phyloP scores from a whole-genome alignment of 768 basidiomycete genomes.

The Melanogaster broomeanus region DNA sequence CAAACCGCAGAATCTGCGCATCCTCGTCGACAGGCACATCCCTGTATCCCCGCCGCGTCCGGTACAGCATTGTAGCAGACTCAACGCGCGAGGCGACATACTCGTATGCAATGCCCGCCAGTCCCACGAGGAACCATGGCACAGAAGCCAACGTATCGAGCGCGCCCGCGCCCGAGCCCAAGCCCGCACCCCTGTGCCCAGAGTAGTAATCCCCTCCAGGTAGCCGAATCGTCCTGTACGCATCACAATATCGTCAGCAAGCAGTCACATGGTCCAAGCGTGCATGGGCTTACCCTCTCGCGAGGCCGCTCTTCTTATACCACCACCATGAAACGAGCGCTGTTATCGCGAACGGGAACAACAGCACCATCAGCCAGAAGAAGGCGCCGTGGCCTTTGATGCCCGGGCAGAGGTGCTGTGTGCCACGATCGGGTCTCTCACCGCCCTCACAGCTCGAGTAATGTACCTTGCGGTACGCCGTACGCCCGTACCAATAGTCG shows the following conservation, averaged over 20 bases:
- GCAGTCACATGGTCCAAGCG: background rate
- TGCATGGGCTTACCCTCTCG: conserved; percentile 62
- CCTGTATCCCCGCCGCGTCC: conserved; percentile 66
- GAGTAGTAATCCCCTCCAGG: conserved; percentile 52
- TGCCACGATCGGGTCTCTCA: conserved; percentile 73
- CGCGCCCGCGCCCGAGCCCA: conserved; percentile 50
- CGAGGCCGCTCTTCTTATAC: conserved; percentile 69
- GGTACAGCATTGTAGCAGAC: conserved; percentile 37
- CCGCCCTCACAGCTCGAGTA: conserved; percentile 89
- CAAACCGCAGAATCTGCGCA: conserved; percentile 82
- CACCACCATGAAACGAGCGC: conserved; percentile 81
- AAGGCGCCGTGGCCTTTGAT: conserved; percentile 67
- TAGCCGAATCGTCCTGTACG: conserved; percentile 69
- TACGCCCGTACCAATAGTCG: conserved; percentile 93
- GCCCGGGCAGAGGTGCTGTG: conserved; percentile 78
- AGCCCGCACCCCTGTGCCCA: conserved; percentile 38
- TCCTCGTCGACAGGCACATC: conserved; percentile 85
- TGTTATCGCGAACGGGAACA: conserved; percentile 78
- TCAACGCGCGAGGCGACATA: conserved; percentile 55
- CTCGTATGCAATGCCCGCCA: conserved; percentile 73
- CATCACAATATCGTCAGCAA: conserved; percentile 6
- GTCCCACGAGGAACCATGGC: conserved; percentile 86
- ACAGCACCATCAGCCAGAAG: conserved; percentile 83
- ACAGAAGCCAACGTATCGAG: conserved; percentile 82
- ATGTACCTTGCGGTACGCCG: conserved; percentile 86